Evolutionary conservation across 495 filamentous ascomycete genomes (phyloP).

Genomic region (Aspergillus egyptiacus): DNA sequence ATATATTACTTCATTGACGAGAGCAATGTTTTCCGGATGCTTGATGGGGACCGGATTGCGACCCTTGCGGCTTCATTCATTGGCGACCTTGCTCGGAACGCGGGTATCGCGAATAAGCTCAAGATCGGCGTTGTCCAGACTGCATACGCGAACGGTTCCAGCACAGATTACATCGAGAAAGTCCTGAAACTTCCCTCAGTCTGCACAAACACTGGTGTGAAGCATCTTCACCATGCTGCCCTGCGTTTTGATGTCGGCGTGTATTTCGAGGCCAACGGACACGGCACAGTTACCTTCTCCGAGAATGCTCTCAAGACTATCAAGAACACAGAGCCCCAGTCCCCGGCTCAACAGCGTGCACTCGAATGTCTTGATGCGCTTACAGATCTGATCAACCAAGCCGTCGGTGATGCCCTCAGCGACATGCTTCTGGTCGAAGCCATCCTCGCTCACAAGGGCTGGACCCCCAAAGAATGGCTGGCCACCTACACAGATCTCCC

Average conservation of each 20-base stretch:
- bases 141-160: slow-evolving; percentile 95
- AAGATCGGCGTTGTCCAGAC: slow-evolving; percentile 94
- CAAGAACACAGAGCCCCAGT: slow-evolving; percentile 71
- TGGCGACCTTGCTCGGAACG: slow-evolving; percentile 72
- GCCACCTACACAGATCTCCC: slow-evolving; percentile 92
- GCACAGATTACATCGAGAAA: slow-evolving; percentile 83
- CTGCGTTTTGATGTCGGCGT: slow-evolving; percentile 87
- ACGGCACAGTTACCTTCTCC: slow-evolving; percentile 94
- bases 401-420: slow-evolving; percentile 91
- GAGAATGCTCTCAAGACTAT: slow-evolving; percentile 71
- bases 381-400: slow-evolving; percentile 90
- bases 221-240: slow-evolving; percentile 93
- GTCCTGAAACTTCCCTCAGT: slow-evolving; percentile 83
- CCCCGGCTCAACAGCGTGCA: slow-evolving; percentile 80
- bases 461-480: slow-evolving; percentile 87
- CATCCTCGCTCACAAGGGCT: slow-evolving; percentile 90
- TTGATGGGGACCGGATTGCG: slow-evolving; percentile 95
- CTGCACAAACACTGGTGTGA: slow-evolving; percentile 93
- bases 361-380: slow-evolving; percentile 76
- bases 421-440: slow-evolving; percentile 95
- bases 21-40: slow-evolving; percentile 74
- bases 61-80: slow-evolving; percentile 93
- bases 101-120: slow-evolving; percentile 71
- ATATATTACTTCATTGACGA: slow-evolving; percentile 91
- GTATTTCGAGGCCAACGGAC: slow-evolving; percentile 98